Percentiles rank a stretch among this genome's conserved stretches.
Conservation (phyloP, 1,284 basidiomycete genomes). For the Irpex lacteus region DNA sequence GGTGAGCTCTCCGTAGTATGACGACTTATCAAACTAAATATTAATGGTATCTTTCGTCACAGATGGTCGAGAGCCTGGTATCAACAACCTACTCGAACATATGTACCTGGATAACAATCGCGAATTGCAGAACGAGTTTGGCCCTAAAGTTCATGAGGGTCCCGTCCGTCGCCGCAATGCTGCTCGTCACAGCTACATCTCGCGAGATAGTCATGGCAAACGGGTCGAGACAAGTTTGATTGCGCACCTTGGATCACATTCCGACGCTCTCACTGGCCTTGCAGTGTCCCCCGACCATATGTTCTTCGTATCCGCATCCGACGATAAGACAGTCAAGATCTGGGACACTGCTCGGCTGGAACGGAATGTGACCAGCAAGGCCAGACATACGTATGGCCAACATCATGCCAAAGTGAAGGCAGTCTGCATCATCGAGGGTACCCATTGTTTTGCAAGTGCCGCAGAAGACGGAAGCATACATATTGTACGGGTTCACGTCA, state of each 20-base stretch:
- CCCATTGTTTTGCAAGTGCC: constrained; percentile 88
- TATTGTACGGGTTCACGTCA: constrained; percentile 77
- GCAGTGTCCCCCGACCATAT: constrained; percentile 91
- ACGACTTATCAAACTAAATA: not conserved
- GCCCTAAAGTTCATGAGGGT: constrained; percentile 79
- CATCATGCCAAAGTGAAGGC: constrained; percentile 80
- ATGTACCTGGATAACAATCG: constrained; percentile 85
- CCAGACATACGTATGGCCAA: constrained; percentile 73
- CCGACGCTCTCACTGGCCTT: constrained; percentile 75
- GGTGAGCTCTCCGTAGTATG: constrained; percentile 41
- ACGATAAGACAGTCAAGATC: constrained; percentile 81
- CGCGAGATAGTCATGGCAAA: constrained; percentile 53
- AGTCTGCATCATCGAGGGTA: constrained; percentile 79
- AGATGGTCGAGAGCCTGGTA: constrained; percentile 87
- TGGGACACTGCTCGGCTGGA: constrained; percentile 84
- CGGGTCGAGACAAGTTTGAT: constrained; percentile 77
- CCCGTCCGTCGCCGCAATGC: constrained; percentile 74
- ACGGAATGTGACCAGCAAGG: constrained; percentile 76
- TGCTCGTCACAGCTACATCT: constrained; percentile 58
- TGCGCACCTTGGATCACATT: constrained; percentile 84
- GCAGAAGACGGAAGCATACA: constrained; percentile 85
- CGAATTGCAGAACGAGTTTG: constrained; percentile 86
- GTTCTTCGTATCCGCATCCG: constrained; percentile 90
- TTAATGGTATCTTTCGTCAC: constrained; percentile 11
- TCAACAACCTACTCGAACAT: constrained; percentile 83